These are phyloP conservation scores for Salix brachista DNA, from an alignment of 345 rosid genomes.

Conservation along the genomic window DNA sequence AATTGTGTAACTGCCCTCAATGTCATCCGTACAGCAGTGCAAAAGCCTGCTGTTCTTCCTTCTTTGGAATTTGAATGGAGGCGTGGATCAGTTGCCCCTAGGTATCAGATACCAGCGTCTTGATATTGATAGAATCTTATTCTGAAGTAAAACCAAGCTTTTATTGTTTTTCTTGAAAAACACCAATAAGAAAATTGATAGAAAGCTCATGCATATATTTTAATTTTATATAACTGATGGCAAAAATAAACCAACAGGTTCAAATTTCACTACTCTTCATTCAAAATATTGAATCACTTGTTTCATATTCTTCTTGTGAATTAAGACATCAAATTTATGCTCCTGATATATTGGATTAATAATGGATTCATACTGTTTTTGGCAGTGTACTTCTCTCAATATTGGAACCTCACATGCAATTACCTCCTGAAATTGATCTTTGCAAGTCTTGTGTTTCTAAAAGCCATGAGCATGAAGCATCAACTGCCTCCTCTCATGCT, in stretches of 20 bases:
- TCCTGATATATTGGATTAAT: conserved; percentile 1
- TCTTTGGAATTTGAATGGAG: conserved; percentile 79
- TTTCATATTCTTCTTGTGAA: not conserved
- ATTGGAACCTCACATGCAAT: conserved; percentile 66
- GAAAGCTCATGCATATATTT: not conserved
- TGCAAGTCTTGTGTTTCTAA: conserved; percentile 46
- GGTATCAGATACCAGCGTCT: conserved; percentile 37
- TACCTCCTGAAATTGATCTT: conserved; percentile 72
- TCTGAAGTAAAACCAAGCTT: not conserved
- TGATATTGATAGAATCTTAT: conserved; percentile 5
- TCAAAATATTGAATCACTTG: not conserved
- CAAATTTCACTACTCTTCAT: not conserved
- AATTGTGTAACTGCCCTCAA: conserved; percentile 53
- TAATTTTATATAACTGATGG: not conserved
- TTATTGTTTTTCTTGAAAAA: not conserved
- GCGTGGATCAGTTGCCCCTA: conserved; percentile 71
- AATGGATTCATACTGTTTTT: conserved; percentile 16
- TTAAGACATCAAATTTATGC: not conserved
- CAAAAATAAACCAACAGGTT: not conserved
- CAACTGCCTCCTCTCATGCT: too few relatives aligned
- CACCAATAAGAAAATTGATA: not conserved
- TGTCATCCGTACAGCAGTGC: conserved; percentile 64
- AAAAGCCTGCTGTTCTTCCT: conserved; percentile 72
- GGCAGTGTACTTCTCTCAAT: conserved; percentile 79
- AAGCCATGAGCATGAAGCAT: conserved; percentile 38